Conservation (phyloP, 2,329 filamentous ascomycete genomes). For the Apiospora rasikravindrae region DNA sequence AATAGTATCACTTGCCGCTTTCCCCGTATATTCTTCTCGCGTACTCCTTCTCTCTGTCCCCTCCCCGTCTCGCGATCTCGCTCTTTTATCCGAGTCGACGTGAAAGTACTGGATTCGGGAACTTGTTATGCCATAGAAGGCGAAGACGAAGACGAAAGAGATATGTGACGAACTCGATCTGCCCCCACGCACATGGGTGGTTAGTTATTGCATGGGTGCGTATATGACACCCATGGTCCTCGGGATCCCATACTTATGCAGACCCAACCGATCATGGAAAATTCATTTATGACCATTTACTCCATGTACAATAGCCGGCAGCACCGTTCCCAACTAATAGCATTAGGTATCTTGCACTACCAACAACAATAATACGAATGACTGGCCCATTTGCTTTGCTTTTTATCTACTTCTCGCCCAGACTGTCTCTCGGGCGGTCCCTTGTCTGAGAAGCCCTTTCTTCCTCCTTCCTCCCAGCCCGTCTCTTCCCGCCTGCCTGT, state of each 20-base stretch:
- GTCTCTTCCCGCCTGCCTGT: neutral
- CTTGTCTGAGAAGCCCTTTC: too few species aligned
- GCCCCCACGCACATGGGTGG: constrained; percentile 2
- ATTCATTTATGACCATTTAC: neutral
- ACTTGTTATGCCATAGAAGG: neutral
- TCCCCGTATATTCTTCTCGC: neutral
- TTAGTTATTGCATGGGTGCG: neutral
- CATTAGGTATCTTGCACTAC: too few species aligned
- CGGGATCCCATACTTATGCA: neutral
- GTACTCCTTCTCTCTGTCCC: neutral
- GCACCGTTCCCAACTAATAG: too few species aligned
- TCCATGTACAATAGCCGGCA: neutral
- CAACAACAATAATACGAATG: neutral
- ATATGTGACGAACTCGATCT: neutral
- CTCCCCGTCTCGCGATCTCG: neutral
- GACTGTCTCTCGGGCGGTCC: too few species aligned
- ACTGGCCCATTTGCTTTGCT: neutral
- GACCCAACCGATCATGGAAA: neutral
- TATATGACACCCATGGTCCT: neutral
- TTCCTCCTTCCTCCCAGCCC: neutral
- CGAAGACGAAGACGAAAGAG: neutral
- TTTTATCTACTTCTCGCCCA: neutral
- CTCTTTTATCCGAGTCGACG: neutral
- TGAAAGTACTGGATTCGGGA: neutral
- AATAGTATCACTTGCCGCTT: too few species aligned